Percentiles rank a stretch among this genome's conserved stretches.
These are phyloP conservation scores for Fusarium sp. DNA, from an alignment of 2,329 filamentous ascomycete genomes.

Conservation along the genomic window DNA sequence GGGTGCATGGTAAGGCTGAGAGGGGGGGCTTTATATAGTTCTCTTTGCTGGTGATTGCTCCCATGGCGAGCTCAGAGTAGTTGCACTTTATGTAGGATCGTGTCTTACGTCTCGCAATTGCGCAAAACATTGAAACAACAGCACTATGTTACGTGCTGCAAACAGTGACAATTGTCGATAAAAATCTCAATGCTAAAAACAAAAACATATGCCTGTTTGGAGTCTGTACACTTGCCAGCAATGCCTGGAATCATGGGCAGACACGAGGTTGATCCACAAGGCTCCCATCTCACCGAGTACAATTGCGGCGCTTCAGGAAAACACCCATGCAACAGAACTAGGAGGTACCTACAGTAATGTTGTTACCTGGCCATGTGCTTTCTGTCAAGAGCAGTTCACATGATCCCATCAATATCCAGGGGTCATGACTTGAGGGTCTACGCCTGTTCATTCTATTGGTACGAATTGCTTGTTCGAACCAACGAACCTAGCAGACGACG, in stretches of 20 bases:
- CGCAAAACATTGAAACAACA: conserved; percentile 2
- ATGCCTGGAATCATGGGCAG: not conserved
- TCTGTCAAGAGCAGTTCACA: not conserved
- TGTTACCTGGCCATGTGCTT: not conserved
- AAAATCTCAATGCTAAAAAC: not conserved
- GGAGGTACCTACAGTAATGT: too few species aligned
- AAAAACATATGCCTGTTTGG: not conserved
- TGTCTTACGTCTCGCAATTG: not conserved
- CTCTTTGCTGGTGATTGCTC: not conserved
- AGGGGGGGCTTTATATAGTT: not conserved
- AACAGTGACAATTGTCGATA: not conserved
- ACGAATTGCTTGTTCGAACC: not conserved
- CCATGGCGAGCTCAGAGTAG: not conserved
- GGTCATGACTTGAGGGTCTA: not conserved
- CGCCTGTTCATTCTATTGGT: too few species aligned
- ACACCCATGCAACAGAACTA: too few species aligned
- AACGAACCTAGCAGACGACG: not conserved
- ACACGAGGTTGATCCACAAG: conserved; percentile 10
- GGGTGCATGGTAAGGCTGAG: not conserved
- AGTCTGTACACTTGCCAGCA: not conserved
- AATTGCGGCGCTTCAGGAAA: not conserved
- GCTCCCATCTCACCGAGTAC: conserved; percentile 2
- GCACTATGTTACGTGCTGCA: not conserved
- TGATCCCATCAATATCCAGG: not conserved
- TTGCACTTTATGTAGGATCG: not conserved